A percentile compares a stretch with the other conserved stretches of the same genome.
These are phyloP conservation scores for Elasticomyces elasticus DNA, from an alignment of 495 filamentous ascomycete genomes.

Conservation along the genomic window DNA sequence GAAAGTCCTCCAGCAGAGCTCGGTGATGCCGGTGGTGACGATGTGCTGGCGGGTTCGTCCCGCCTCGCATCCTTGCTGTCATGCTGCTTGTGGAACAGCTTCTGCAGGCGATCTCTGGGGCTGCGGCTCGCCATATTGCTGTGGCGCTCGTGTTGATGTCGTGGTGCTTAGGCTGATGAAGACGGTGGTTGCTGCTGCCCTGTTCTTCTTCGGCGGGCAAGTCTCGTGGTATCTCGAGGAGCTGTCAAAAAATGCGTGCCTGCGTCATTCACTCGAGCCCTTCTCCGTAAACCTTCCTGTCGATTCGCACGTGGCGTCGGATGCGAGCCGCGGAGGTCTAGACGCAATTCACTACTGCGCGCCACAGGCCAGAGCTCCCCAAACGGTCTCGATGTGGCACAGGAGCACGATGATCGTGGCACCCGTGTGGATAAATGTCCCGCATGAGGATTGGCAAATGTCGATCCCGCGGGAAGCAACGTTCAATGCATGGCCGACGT, in stretches of 20 bases:
- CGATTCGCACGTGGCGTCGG: background rate
- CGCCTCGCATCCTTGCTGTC: background rate
- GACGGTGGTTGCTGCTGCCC: background rate
- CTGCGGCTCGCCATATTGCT: background rate
- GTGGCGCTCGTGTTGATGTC: background rate
- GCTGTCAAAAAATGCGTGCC: background rate
- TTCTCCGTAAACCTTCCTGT: background rate
- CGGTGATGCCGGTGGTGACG: background rate
- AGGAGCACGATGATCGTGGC: too few relatives aligned
- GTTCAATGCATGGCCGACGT: too few relatives aligned
- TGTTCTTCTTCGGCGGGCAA: too few relatives aligned
- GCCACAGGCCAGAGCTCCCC: background rate
- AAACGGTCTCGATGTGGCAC: background rate
- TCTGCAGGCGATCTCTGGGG: background rate
- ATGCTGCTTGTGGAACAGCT: constrained; percentile 6
- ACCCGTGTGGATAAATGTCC: too few relatives aligned
- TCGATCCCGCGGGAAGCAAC: too few relatives aligned
- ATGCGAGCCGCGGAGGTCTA: background rate
- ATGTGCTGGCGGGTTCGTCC: background rate
- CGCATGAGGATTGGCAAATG: too few relatives aligned
- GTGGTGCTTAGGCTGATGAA: background rate
- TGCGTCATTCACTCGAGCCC: background rate
- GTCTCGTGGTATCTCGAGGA: background rate
- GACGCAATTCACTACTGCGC: background rate
- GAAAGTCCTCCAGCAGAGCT: background rate